phyloP scores from a whole-genome alignment of 2,329 filamentous ascomycete species.

The Xylariomycetidae sp. region DNA sequence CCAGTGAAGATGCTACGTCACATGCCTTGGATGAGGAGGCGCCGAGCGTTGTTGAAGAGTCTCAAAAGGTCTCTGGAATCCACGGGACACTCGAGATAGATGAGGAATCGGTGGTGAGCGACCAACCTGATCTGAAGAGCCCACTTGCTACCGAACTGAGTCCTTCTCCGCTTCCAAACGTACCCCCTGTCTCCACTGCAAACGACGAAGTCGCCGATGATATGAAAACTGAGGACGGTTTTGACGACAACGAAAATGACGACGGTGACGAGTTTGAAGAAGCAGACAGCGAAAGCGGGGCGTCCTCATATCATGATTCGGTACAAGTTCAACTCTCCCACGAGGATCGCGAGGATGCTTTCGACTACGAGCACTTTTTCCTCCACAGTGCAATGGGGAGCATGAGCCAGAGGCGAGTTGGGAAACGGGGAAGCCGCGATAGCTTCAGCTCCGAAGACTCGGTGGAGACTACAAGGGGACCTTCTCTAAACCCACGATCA shows the following conservation, averaged over 20 bases:
- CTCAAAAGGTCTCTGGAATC: slow-evolving; percentile 5
- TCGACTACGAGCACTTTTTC: slow-evolving; percentile 96
- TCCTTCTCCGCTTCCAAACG: not conserved
- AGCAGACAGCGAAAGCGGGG: slow-evolving; percentile 56
- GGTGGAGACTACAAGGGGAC: slow-evolving; percentile 56
- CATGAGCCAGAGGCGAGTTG: slow-evolving; percentile 53
- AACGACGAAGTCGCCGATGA: slow-evolving; percentile 29
- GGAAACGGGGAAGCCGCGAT: slow-evolving; percentile 40
- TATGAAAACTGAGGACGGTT: slow-evolving; percentile 23
- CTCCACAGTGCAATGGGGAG: slow-evolving; percentile 86
- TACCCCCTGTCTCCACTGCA: slow-evolving; percentile 12
- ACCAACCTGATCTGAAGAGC: slow-evolving; percentile 21
- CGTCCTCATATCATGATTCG: slow-evolving; percentile 60
- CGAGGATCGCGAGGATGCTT: slow-evolving; percentile 90
- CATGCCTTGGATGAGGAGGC: slow-evolving; percentile 13
- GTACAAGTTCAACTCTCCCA: slow-evolving; percentile 64
- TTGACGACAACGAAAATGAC: slow-evolving; percentile 30
- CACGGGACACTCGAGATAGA: slow-evolving; percentile 17
- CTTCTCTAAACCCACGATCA: slow-evolving; percentile 23
- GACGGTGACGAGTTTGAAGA: slow-evolving; percentile 31
- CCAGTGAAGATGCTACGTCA: slow-evolving; percentile 7
- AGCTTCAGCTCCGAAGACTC: slow-evolving; percentile 59
- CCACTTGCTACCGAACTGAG: not conserved
- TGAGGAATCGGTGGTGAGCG: slow-evolving; percentile 23
- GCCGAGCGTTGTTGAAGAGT: slow-evolving; percentile 3